These are phyloP conservation scores for Fusarium sp. DNA, from an alignment of 2,329 filamentous ascomycete genomes.

Conservation along the genomic window DNA sequence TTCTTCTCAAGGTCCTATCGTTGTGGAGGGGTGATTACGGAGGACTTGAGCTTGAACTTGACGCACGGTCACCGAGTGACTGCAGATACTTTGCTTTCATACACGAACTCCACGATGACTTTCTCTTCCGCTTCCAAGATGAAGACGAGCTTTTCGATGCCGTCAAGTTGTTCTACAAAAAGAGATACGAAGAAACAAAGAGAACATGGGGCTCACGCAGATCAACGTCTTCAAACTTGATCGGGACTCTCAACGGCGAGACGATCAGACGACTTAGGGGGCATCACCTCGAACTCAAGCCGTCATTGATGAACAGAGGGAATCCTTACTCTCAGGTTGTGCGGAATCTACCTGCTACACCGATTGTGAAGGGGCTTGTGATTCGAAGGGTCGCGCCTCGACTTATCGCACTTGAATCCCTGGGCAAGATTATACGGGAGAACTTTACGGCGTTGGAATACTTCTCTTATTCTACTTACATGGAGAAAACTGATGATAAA, in stretches of 20 bases:
- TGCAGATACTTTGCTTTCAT: background rate
- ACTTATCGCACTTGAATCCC: constrained; percentile 4
- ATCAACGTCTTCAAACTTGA: no score
- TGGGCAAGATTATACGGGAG: constrained; percentile 19
- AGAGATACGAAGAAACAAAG: no score
- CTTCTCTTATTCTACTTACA: constrained; percentile 1
- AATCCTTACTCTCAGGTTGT: background rate
- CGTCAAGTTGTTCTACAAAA: background rate
- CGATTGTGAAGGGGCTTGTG: constrained; percentile 21
- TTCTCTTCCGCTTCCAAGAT: constrained; percentile 14
- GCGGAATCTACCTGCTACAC: constrained; percentile 3
- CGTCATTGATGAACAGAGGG: background rate
- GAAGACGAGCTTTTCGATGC: background rate
- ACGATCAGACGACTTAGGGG: background rate
- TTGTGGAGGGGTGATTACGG: constrained; percentile 14
- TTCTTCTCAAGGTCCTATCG: constrained; percentile 14
- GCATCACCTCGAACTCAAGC: constrained; percentile 15
- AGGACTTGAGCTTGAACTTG: constrained; percentile 25
- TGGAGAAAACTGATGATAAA: background rate
- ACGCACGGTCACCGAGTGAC: constrained; percentile 25
- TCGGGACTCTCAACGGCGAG: no score
- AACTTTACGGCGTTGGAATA: constrained; percentile 19
- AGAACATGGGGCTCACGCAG: background rate
- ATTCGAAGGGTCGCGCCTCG: constrained; percentile 10
- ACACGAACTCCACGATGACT: constrained; percentile 4